Evolutionary conservation across 768 basidiomycete species (phyloP).

Genomic region (Trametes sanguinea): DNA sequence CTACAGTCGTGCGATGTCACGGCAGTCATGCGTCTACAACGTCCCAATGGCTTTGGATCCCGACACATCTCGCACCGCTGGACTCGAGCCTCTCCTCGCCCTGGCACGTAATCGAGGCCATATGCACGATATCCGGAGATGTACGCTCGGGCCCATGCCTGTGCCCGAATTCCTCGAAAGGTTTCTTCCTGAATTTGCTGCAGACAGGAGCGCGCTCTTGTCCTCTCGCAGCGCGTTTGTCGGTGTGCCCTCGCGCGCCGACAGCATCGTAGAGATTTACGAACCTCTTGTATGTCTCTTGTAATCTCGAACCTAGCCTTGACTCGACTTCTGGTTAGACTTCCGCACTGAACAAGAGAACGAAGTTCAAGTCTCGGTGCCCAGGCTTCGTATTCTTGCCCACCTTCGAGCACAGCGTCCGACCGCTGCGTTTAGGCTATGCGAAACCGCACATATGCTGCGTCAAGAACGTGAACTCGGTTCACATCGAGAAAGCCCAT

Average conservation of each 20-base stretch:
- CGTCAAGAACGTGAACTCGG: not conserved
- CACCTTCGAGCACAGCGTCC: too few species aligned
- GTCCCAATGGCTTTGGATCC: conserved; percentile 1
- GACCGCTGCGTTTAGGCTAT: not conserved
- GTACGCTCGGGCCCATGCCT: conserved; percentile 16
- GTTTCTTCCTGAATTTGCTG: not conserved
- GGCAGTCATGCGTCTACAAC: not conserved
- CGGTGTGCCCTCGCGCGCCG: not conserved
- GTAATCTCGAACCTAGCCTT: too few species aligned
- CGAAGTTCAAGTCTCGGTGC: conserved; percentile 3
- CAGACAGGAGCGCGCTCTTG: not conserved
- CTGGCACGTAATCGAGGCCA: not conserved
- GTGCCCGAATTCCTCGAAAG: not conserved
- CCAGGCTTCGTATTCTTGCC: not conserved
- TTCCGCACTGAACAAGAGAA: not conserved
- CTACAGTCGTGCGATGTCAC: not conserved
- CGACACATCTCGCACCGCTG: not conserved
- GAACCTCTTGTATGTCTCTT: not conserved
- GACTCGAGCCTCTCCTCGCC: not conserved
- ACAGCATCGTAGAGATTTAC: not conserved
- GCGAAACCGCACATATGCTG: conserved; percentile 12
- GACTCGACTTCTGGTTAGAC: conserved; percentile 21
- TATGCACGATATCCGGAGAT: not conserved
- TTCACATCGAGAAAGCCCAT: not conserved
- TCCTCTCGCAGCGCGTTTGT: not conserved